Percentiles rank a stretch among this genome's conserved stretches.
phyloP scores from a whole-genome alignment of 176 grass and related monocot genomes.

The Panicum miliaceum region DNA sequence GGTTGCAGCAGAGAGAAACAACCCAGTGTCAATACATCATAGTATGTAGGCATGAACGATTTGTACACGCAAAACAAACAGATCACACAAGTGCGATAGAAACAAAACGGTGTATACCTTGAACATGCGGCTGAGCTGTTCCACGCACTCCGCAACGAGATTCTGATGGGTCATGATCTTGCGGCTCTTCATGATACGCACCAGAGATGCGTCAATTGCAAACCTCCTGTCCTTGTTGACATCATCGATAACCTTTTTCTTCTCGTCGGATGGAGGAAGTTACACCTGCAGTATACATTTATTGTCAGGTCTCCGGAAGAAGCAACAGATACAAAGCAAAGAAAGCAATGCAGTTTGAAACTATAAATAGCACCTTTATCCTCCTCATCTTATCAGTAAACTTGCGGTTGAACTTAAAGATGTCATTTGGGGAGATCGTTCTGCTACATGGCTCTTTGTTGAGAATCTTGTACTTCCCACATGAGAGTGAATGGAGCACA shows the following conservation, averaged over 20 bases:
- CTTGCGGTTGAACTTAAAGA: constrained; percentile 82
- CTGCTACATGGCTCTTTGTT: constrained; percentile 74
- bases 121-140: constrained; percentile 92
- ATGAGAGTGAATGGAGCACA: constrained; percentile 79
- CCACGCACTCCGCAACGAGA: constrained; percentile 80
- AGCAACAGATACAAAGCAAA: neutral
- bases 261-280: constrained; percentile 86
- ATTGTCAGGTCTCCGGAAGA: neutral
- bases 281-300: constrained; percentile 52
- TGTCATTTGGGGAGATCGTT: constrained; percentile 62
- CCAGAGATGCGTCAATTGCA: constrained; percentile 84
- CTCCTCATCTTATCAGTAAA: constrained; percentile 90
- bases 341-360: neutral
- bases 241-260: constrained; percentile 92
- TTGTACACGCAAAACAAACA: no score
- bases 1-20: constrained; percentile 51
- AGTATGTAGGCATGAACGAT: no score
- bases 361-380: constrained; percentile 68
- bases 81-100: neutral
- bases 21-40: neutral
- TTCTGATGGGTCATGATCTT: constrained; percentile 84
- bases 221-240: constrained; percentile 88
- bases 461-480: constrained; percentile 81
- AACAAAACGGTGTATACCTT: constrained; percentile 46
- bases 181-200: constrained; percentile 96